Evolutionary conservation across 768 basidiomycete genomes (phyloP), one percentile per base, ranked within the genome.

Genomic region (Lactifluus subvellereus): DNA sequence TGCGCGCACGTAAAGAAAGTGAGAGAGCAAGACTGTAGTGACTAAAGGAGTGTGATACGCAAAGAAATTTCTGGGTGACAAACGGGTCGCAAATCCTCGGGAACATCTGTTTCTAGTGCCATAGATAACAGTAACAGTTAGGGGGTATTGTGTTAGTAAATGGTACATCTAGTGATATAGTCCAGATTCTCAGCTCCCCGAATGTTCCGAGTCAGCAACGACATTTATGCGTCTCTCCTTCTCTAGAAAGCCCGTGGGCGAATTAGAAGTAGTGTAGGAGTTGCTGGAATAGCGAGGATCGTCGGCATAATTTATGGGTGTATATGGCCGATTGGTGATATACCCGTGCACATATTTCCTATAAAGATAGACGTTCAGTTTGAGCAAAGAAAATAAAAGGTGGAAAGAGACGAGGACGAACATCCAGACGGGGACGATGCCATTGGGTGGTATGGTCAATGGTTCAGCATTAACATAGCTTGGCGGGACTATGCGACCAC

Each of bases 401-500:
- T 11, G n/a, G 20, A 30, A 35, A 27, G 30, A 33, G 42, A 53
- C 3, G 32, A 48, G 54, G 13, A 57, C 66, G 56, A 37, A 85
- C 86, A 89, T 74, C 89, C 88, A 91, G 14, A 69, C 53, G 48
- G 89, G 89, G 22, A 86, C 67, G 35, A 92, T 80, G 18, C 85
- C 78, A 42, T 89, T 88, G 22, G 86, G 83, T 13, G 90, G 90
- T 13, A 89, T 74, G 10, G 80, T 76, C 88, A 88, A 91, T 54
- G 77, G 77, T 71, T 91, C 90, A 5, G 85, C 77, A 33, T 76
- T 71, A 16, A 87, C 85, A 65, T 83, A 84, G 69, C 82, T 84
- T 3, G 84, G 80, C 3, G 90, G 90, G 0, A 80, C 69, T 60
- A 91, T 76, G 38, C 83, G 79, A n/a, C 80, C 85, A n/a, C 79